A percentile compares a stretch with the other conserved stretches of the same genome.
Conservation (phyloP, 2,329 filamentous ascomycete genomes). For the Annulohypoxylon truncatum region DNA sequence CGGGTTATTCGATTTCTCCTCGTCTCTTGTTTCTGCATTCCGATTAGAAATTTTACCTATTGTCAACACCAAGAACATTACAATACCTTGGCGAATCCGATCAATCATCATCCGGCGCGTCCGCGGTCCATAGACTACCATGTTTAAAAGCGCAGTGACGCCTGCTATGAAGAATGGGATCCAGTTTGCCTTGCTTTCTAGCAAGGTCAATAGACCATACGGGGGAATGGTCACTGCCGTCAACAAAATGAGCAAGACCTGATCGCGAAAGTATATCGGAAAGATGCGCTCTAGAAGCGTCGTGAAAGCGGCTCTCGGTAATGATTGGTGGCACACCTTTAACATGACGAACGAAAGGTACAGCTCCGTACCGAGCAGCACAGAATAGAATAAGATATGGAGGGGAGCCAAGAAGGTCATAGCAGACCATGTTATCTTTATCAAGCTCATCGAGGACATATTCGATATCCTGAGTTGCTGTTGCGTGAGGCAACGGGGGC, state of each 20-base stretch:
- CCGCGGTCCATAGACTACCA: conserved; percentile 53
- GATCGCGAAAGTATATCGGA: conserved; percentile 55
- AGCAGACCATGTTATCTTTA: conserved; percentile 5
- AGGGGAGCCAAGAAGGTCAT: conserved; percentile 48
- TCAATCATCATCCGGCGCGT: conserved; percentile 51
- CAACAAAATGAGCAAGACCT: conserved; percentile 52
- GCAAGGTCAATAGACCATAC: conserved; percentile 47
- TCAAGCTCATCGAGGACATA: conserved; percentile 16
- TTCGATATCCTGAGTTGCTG: background rate
- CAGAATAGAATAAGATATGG: conserved; percentile 55
- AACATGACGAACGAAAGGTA: conserved; percentile 56
- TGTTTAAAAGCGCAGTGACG: conserved; percentile 50
- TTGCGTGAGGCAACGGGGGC: background rate
- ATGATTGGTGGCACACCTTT: conserved; percentile 51
- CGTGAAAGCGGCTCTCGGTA: conserved; percentile 53
- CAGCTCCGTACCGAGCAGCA: conserved; percentile 54
- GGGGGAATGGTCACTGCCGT: conserved; percentile 52
- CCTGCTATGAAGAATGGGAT: conserved; percentile 52
- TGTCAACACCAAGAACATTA: background rate
- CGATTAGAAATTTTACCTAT: background rate
- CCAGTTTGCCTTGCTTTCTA: conserved; percentile 49
- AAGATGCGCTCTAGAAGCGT: conserved; percentile 56
- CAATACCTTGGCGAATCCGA: conserved; percentile 49
- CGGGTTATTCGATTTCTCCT: conserved; percentile 5
- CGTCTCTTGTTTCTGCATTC: conserved; percentile 39